These are phyloP conservation scores for Dimocarpus longan DNA, from an alignment of 345 rosid species.

Conservation along the genomic window DNA sequence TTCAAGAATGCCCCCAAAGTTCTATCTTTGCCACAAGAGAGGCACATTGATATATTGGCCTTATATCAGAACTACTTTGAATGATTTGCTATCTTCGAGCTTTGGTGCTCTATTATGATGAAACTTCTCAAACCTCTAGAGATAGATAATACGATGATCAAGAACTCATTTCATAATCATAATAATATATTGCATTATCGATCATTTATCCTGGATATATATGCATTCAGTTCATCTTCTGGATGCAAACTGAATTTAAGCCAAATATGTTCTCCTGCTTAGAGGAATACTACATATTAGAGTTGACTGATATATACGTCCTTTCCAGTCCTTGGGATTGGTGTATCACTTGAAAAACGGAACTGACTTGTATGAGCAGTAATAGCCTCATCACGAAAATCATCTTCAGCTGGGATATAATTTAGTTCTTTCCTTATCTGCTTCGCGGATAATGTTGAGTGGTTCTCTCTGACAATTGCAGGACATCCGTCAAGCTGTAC, in stretches of 20 bases:
- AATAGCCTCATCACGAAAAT: not conserved
- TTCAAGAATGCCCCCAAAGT: not conserved
- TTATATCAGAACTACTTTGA: no score
- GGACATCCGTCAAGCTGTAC: conserved; percentile 79
- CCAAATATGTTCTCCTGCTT: no score
- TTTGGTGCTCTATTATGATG: not conserved
- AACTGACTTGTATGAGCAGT: not conserved
- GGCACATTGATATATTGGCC: no score
- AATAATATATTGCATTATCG: not conserved
- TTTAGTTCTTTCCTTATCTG: not conserved
- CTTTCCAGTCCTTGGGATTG: not conserved
- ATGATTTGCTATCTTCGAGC: not conserved
- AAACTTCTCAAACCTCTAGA: not conserved
- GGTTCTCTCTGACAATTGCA: conserved; percentile 36
- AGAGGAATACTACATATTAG: not conserved
- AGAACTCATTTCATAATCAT: not conserved
- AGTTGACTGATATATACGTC: not conserved
- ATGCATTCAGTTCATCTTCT: not conserved
- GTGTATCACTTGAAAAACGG: not conserved
- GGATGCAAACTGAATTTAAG: not conserved
- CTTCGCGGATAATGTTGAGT: not conserved
- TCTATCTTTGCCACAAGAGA: not conserved
- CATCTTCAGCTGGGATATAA: not conserved
- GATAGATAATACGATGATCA: no score
- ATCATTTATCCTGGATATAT: not conserved